Evolutionary conservation across 1,284 basidiomycete genomes (phyloP).

Genomic region (Apiotrichum akiyoshidainum): DNA sequence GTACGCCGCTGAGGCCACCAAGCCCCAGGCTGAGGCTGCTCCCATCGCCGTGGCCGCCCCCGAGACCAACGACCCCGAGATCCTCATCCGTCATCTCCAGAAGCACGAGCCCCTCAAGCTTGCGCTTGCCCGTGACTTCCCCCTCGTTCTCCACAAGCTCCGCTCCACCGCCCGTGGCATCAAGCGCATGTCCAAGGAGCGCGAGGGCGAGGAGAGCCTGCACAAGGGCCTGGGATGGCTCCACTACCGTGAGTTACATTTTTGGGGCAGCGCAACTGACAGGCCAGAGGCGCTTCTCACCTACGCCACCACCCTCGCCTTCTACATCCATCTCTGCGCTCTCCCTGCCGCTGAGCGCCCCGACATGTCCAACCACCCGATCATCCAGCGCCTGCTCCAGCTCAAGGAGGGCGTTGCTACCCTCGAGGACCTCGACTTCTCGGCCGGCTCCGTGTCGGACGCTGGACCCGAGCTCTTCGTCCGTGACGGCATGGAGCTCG

Average conservation of each 20-base stretch:
- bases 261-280: background rate
- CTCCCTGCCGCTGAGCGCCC: conserved; percentile 61
- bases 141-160: conserved; percentile 51
- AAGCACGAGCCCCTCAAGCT: conserved; percentile 72
- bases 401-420: conserved; percentile 79
- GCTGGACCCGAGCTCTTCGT: conserved; percentile 43
- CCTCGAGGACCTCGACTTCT: conserved; percentile 77
- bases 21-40: conserved; percentile 7
- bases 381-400: conserved; percentile 74
- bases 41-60: conserved; percentile 24
- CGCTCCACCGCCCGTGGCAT: conserved; percentile 48
- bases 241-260: conserved; percentile 47
- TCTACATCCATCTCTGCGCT: conserved; percentile 85
- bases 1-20: conserved; percentile 37
- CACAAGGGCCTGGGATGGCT: conserved; percentile 51
- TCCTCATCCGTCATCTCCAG: conserved; percentile 70
- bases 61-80: conserved; percentile 42
- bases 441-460: conserved; percentile 54
- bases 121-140: conserved; percentile 56
- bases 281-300: conserved; percentile 77
- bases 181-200: conserved; percentile 37
- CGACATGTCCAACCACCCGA: conserved; percentile 69
- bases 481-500: conserved; percentile 32
- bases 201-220: conserved; percentile 37
- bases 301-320: conserved; percentile 85